Base-by-base conservation (phyloP, 2,329 filamentous ascomycete species). In the Aspergillus sp. region DNA sequence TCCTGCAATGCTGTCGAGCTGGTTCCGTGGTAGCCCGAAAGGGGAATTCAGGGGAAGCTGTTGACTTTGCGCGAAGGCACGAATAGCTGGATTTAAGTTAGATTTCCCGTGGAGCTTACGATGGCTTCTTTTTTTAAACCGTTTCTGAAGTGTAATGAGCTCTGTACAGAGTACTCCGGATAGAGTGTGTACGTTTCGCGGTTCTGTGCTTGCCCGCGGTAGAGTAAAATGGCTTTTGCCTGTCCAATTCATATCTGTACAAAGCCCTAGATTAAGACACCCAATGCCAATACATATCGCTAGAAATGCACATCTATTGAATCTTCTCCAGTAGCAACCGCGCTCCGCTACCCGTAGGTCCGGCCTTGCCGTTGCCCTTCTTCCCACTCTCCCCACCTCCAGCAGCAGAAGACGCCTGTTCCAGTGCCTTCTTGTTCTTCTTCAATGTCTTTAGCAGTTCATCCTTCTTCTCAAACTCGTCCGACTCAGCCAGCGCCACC, bases 401-500 rank as follows among this genome's bases (percentile, higher is more conserved):
- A 72, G 81, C 70, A 76, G 9, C 7, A 26, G 26, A 19, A 39
- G 79, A 58, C 77, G 78, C 41, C 52, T 63, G 54, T 61, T 87
- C 75, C 47, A 95, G 71, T 50, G 72, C 70, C 70, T 85, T 83
- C 73, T 81, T 86, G 56, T 83, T 80, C 71, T 85, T 84, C 71
- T 81, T 84, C 56, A 96, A 70, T 9, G 74, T 78, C 65, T 82
- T 81, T 61, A 82, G 73, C 44, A 94, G 72, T 57, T 86, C 82
- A 10, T 77, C 75, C 57, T 77, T 81, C 57, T 81, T 75, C 28
- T 73, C 74, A 58, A 93, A 93, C 48, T 82, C 81, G 26, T 79
- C 74, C 0, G 85, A 79, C 69, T 97, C 91, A 4, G 90, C 68
- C 54, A 97, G 71, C 10, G 82, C 85, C 28, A 97, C 78, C 3